phyloP scores from a whole-genome alignment of 306 rosid species.

The Cucurbita argyrosperma region DNA sequence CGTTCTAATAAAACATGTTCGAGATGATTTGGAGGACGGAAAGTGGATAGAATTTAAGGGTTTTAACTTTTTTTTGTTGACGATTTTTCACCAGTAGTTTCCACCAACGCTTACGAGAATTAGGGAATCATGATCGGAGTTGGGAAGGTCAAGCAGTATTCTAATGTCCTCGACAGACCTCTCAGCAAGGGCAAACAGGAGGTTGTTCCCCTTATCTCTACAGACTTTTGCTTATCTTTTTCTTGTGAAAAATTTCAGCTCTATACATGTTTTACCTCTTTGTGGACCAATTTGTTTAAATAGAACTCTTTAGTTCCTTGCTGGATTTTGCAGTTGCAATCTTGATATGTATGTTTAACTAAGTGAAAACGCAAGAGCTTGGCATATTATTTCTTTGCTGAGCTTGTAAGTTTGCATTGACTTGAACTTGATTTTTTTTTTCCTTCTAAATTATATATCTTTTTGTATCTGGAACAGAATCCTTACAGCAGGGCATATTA shows the following conservation, averaged over 20 bases:
- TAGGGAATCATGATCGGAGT: slow-evolving; percentile 59
- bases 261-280: not conserved
- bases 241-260: not conserved
- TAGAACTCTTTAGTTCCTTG: not conserved
- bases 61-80: not conserved
- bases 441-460: not conserved
- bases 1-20: not conserved
- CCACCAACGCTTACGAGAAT: not conserved
- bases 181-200: slow-evolving; percentile 65
- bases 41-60: not conserved
- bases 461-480: not conserved
- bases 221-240: not conserved
- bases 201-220: slow-evolving; percentile 11
- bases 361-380: not conserved
- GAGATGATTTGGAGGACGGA: not conserved
- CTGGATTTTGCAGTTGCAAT: not conserved
- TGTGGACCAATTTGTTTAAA: not conserved
- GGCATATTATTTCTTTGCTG: not conserved
- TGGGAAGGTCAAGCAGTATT: slow-evolving; percentile 82
- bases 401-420: not conserved
- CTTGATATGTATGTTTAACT: not conserved
- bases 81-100: not conserved
- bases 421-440: not conserved
- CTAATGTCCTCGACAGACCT: slow-evolving; percentile 90
- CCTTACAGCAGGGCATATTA: not conserved